phyloP scores from a whole-genome alignment of 352 stramenopile species.

The Poterioochromonas sp. region DNA sequence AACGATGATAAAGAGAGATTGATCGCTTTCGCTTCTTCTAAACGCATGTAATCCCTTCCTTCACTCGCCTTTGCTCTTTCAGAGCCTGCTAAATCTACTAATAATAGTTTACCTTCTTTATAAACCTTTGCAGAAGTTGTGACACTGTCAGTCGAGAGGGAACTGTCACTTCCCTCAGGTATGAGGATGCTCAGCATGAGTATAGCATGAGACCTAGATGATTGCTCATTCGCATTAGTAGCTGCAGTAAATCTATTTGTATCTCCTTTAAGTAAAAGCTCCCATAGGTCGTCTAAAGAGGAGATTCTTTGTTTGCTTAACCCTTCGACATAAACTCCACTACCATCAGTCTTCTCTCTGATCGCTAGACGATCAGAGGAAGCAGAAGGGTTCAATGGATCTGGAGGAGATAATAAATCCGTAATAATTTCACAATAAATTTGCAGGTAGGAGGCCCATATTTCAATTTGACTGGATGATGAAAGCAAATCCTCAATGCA shows the following conservation, averaged over 20 bases:
- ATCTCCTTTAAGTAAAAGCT: constrained; percentile 36
- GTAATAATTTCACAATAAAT: constrained; percentile 42
- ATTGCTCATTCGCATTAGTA: constrained; percentile 39
- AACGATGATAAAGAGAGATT: constrained; percentile 44
- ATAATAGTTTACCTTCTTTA: neutral
- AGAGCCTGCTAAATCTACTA: constrained; percentile 43
- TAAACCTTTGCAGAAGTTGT: neutral
- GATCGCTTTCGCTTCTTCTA: constrained; percentile 40
- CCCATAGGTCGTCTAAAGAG: constrained; percentile 32
- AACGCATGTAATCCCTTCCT: neutral
- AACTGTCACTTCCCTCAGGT: neutral
- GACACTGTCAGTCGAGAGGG: neutral
- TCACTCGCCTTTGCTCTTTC: constrained; percentile 25
- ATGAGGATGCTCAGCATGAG: constrained; percentile 31
- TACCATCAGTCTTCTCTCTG: constrained; percentile 32
- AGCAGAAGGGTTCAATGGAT: neutral
- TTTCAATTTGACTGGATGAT: neutral
- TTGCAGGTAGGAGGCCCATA: constrained; percentile 39
- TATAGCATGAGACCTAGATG: constrained; percentile 40
- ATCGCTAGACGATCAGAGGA: constrained; percentile 12
- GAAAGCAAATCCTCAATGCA: neutral
- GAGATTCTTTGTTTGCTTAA: neutral
- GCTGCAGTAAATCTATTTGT: constrained; percentile 33
- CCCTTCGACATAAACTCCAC: constrained; percentile 39
- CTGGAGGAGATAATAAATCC: constrained; percentile 35